These are phyloP conservation scores for Ogataea pilisensis DNA, from an alignment of 805 yeast genomes.

Conservation along the genomic window DNA sequence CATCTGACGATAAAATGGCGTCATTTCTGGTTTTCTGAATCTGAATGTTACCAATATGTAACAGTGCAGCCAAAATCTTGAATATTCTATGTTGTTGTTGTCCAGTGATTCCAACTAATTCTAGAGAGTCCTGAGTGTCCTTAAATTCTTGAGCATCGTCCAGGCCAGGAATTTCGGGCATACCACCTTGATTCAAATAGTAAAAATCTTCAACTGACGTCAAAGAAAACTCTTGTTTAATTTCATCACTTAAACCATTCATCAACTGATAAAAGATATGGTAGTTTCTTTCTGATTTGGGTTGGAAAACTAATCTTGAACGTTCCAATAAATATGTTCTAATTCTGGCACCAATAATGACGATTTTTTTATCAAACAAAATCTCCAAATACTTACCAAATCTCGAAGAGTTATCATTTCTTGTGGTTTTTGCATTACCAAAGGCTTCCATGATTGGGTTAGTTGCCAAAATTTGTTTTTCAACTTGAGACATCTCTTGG, in stretches of 20 bases:
- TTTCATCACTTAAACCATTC: conserved; percentile 60
- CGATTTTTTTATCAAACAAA: conserved; percentile 66
- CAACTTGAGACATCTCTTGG: conserved; percentile 82
- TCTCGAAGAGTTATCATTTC: conserved; percentile 96
- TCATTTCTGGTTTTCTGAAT: conserved; percentile 80
- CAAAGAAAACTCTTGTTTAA: conserved; percentile 56
- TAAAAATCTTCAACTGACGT: conserved; percentile 63
- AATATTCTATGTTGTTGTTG: conserved; percentile 65
- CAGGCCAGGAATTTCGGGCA: conserved; percentile 62
- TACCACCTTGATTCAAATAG: conserved; percentile 88
- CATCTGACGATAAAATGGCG: conserved; percentile 79
- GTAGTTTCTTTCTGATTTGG: conserved; percentile 84
- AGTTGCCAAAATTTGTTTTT: conserved; percentile 91
- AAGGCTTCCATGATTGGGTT: conserved; percentile 97
- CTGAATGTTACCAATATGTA: conserved; percentile 90
- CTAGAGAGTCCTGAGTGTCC: conserved; percentile 71
- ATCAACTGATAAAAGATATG: conserved; percentile 91
- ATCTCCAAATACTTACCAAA: conserved; percentile 96
- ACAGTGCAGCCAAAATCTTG: conserved; percentile 76
- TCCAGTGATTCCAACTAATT: conserved; percentile 67
- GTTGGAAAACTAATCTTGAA: conserved; percentile 92
- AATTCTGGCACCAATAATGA: conserved; percentile 91
- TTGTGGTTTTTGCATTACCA: conserved; percentile 96
- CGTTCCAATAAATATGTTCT: conserved; percentile 91
- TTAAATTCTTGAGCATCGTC: conserved; percentile 79